Base-by-base conservation (phyloP, 2,329 filamentous ascomycete species). In the Fusarium fracticaudum region DNA sequence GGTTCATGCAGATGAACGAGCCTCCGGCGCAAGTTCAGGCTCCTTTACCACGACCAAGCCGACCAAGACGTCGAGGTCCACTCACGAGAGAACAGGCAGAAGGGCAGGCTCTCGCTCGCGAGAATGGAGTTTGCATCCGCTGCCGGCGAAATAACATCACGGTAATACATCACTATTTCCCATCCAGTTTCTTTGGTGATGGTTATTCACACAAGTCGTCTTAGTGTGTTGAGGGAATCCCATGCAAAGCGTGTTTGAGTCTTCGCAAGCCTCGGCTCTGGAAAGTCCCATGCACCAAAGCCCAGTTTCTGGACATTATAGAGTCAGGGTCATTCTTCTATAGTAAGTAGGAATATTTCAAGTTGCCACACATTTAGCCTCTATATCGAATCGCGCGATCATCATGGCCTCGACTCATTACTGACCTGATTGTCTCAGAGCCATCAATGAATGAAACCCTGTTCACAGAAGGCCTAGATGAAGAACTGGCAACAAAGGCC, bases 151-250 rank as follows among this genome's bases (percentile, higher is more conserved):
- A 15, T 11, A 15, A n/a, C 1, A 43, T 43, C 40, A 43, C 14
- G 22, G 22, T n/a, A 17, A 43, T 43, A 17, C 40, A 43, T 43
- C 22, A 43, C 22, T 43, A n/a, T 43, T 43, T 43, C 40, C 22
- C 14, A 3, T 0, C 40, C 40, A n/a, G 40, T n/a, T 43, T 43
- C 8, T 0, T 43, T 3, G 40, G 40, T 3, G 0, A 43, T 10
- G 22, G 22, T n/a, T n/a, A 43, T 43, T 43, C 40, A n/a, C 40
- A 43, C 6, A 11, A n/a, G 40, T 43, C 40, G 22, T n/a, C 40
- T 6, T 43, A 43, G 40, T 43, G 40, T 43, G 40, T 2, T 7
- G 40, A 8, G 40, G 40, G 40, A 11, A 43, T 43, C 6, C 40
- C 40, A 15, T 43, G 40, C 40, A 43, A 43, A 43, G 40, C 40